phyloP scores from a whole-genome alignment of 2,329 filamentous ascomycete species.

The Xylaria digitata region DNA sequence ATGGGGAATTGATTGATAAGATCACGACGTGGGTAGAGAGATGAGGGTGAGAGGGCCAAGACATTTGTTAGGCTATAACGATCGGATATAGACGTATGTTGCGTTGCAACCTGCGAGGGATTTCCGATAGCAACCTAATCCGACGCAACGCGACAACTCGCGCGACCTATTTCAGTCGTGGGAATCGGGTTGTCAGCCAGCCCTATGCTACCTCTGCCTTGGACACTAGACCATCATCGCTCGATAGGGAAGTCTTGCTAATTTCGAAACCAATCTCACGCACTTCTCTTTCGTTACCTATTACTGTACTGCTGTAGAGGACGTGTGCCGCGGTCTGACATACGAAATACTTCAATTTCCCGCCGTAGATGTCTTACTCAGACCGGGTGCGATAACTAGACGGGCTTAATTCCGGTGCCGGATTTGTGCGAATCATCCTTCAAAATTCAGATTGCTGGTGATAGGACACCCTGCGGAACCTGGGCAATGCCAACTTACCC shows the following conservation, averaged over 20 bases:
- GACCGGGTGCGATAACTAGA: not conserved
- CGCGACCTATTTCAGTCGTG: slow-evolving; percentile 17
- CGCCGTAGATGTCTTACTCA: slow-evolving; percentile 28
- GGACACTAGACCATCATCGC: not conserved
- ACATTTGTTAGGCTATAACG: slow-evolving; percentile 16
- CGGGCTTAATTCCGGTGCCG: slow-evolving; percentile 16
- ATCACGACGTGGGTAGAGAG: slow-evolving; percentile 11
- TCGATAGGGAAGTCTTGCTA: slow-evolving; percentile 34
- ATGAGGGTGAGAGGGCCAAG: slow-evolving; percentile 14
- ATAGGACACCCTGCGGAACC: slow-evolving; percentile 19
- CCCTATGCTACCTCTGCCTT: slow-evolving; percentile 24
- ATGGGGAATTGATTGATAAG: slow-evolving; percentile 21
- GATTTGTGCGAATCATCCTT: slow-evolving; percentile 18
- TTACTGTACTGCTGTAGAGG: not conserved
- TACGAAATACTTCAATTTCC: not conserved
- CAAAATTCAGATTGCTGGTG: slow-evolving; percentile 24
- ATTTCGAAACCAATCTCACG: slow-evolving; percentile 24
- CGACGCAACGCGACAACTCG: slow-evolving; percentile 18
- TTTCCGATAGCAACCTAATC: slow-evolving; percentile 22
- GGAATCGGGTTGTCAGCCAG: slow-evolving; percentile 13
- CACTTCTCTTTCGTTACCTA: slow-evolving; percentile 11
- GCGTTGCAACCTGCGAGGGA: slow-evolving; percentile 30
- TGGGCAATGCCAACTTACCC: slow-evolving; percentile 4
- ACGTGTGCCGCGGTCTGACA: slow-evolving; percentile 19
- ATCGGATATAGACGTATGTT: slow-evolving; percentile 13